phyloP scores from a whole-genome alignment of 345 rosid genomes.

The Eucalyptus urophylla region DNA sequence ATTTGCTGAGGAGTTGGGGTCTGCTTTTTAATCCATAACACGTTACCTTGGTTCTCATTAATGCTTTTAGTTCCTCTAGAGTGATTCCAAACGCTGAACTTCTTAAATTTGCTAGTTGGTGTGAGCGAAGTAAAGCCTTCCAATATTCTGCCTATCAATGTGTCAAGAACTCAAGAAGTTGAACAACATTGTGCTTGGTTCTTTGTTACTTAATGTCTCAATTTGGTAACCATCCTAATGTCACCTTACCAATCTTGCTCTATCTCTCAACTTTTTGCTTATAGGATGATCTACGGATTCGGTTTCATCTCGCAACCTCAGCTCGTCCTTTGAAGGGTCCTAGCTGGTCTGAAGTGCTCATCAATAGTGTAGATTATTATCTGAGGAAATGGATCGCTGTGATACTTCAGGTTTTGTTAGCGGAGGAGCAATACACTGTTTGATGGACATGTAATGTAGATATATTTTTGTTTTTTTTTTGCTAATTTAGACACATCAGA shows the following conservation, averaged over 20 bases:
- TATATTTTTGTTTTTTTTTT: constrained; percentile 26
- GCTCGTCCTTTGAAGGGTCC: neutral
- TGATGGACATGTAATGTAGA: constrained; percentile 23
- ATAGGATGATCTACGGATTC: neutral
- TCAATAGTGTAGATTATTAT: neutral
- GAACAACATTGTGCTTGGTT: neutral
- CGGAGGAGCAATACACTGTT: constrained; percentile 46
- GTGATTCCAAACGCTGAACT: neutral
- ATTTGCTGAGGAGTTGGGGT: neutral
- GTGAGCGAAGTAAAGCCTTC: neutral
- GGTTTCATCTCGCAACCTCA: neutral
- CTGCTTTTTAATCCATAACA: neutral
- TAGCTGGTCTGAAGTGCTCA: neutral
- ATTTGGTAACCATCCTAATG: neutral
- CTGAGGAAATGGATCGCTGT: constrained; percentile 32
- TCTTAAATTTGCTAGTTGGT: neutral
- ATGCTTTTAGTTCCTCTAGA: neutral
- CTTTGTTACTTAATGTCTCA: neutral
- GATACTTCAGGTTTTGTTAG: constrained; percentile 98
- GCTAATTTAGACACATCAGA: constrained; percentile 28
- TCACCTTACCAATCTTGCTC: neutral
- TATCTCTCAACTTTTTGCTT: neutral
- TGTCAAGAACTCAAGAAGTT: neutral
- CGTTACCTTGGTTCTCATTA: neutral
- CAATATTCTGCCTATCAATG: neutral